Evolutionary conservation across 495 filamentous ascomycete species (phyloP).

Genomic region (Hypoxylon lienhwacheense): DNA sequence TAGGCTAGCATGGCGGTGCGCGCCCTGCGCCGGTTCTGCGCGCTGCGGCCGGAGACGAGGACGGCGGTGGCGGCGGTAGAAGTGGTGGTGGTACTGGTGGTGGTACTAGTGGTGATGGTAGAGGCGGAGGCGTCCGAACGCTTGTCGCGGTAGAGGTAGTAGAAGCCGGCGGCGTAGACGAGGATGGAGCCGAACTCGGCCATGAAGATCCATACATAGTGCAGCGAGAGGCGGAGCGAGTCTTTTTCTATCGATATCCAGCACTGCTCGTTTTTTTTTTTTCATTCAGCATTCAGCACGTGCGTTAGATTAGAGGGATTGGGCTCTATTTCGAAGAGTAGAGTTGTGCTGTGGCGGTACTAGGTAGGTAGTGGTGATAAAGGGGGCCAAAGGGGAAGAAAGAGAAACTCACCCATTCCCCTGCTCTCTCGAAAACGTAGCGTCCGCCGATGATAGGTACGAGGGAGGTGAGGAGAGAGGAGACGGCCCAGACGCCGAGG

Average conservation of each 20-base stretch:
- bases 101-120: too few relatives aligned
- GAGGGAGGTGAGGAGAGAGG: conserved; percentile 53
- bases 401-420: conserved; percentile 53
- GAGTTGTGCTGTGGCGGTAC: too few relatives aligned
- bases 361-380: too few relatives aligned
- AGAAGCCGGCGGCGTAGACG: conserved; percentile 60
- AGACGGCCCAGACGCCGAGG: conserved; percentile 53
- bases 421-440: conserved; percentile 55
- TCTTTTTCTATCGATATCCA: conserved; percentile 52
- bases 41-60: conserved; percentile 6
- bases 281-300: too few relatives aligned
- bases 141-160: conserved; percentile 53
- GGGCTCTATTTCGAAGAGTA: background rate
- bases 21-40: conserved; percentile 12
- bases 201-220: conserved; percentile 70
- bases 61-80: too few relatives aligned
- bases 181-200: conserved; percentile 62
- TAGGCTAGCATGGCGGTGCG: conserved; percentile 34
- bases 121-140: conserved; percentile 33
- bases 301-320: conserved; percentile 4
- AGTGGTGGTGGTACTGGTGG: too few relatives aligned
- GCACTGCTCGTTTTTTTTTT: too few relatives aligned
- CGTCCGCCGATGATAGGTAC: conserved; percentile 50
- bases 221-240: conserved; percentile 56
- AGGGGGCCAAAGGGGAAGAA: too few relatives aligned